Evolutionary conservation across 768 basidiomycete genomes (phyloP), one percentile per base, ranked within the genome.

Genomic region (Suillus weaverae): DNA sequence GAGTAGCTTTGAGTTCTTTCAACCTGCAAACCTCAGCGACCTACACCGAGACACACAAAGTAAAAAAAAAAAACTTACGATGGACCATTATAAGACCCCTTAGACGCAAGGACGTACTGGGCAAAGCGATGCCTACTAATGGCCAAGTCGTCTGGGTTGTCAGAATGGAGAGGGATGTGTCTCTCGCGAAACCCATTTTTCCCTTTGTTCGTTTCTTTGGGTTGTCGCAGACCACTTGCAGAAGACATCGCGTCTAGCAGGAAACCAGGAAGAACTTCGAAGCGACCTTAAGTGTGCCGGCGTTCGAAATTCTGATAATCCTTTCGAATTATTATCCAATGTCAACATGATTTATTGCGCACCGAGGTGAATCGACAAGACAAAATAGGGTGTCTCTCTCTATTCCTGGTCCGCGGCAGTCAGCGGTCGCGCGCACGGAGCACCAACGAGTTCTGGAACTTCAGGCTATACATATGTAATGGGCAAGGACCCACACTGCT

Each of bases 81-180:
- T 54, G 82, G 81, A 10, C 83, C 74, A 20, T 13, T 30, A 11
- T 73, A 72, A 53, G 74, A 62, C 46, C 79, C 78, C 60, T 78
- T 81, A 61, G 77, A 74, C 10, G 77, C 77, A 30, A 85, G 68
- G 26, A 83, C 71, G 66, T 74, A 84, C 62, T 78, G 73, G 0
- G 81, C 81, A 30, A 72, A 66, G 8, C 79, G 73, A 53, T 79
- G 77, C 30, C 74, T 71, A 62, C 75, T 72, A 57, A 76, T 66
- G 6, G 71, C 65, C 66, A 71, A 36, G 33, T 73, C 66, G 67
- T 73, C 72, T 16, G 73, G 68, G n/a, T 60, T 44, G 32, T 68
- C 48, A 32, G 59, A 59, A 68, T 70, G 63, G 61, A 64, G 61
- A 55, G 66, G 57, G 0, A 55, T 18, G 2, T 14, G 41, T 54